phyloP scores from a whole-genome alignment of 1,284 basidiomycete species.

The Golubevia pallescens region DNA sequence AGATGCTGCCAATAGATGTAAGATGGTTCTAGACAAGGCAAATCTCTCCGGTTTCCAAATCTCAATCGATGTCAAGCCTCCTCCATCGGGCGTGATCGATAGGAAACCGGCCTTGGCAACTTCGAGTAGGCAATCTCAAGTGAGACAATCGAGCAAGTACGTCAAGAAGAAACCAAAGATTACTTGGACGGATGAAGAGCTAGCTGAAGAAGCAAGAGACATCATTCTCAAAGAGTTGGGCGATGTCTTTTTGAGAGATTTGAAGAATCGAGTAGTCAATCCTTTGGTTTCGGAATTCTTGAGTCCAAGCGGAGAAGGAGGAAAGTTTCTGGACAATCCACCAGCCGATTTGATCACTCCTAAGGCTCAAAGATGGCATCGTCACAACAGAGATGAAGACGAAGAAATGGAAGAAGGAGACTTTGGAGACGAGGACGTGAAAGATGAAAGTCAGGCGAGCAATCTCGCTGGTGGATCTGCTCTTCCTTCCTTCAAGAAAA shows the following conservation, averaged over 20 bases:
- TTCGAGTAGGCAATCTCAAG: background rate
- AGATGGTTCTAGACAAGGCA: slow-evolving; percentile 29
- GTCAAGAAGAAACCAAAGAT: slow-evolving; percentile 62
- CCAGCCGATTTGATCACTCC: background rate
- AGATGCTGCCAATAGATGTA: slow-evolving; percentile 26
- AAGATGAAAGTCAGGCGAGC: slow-evolving; percentile 2
- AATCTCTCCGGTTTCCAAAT: slow-evolving; percentile 27
- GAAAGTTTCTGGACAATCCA: slow-evolving; percentile 21
- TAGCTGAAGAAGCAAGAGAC: slow-evolving; percentile 72
- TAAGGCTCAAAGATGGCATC: slow-evolving; percentile 1
- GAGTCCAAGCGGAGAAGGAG: slow-evolving; percentile 66
- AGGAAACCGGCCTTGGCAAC: background rate
- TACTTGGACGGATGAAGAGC: slow-evolving; percentile 70
- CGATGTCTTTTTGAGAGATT: slow-evolving; percentile 73
- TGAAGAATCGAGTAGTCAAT: slow-evolving; percentile 73
- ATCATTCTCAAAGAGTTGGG: slow-evolving; percentile 73
- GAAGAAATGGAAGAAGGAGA: slow-evolving; percentile 73
- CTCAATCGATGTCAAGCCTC: slow-evolving; percentile 24
- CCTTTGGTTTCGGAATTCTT: slow-evolving; percentile 71
- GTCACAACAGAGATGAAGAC: slow-evolving; percentile 72
- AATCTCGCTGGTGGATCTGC: slow-evolving; percentile 2
- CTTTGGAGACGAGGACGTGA: slow-evolving; percentile 27
- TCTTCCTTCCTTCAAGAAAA: background rate
- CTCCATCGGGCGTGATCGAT: slow-evolving; percentile 3
- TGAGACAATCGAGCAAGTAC: slow-evolving; percentile 55